phyloP scores from a whole-genome alignment of 2,329 filamentous ascomycete genomes.

The Aureobasidium musti region DNA sequence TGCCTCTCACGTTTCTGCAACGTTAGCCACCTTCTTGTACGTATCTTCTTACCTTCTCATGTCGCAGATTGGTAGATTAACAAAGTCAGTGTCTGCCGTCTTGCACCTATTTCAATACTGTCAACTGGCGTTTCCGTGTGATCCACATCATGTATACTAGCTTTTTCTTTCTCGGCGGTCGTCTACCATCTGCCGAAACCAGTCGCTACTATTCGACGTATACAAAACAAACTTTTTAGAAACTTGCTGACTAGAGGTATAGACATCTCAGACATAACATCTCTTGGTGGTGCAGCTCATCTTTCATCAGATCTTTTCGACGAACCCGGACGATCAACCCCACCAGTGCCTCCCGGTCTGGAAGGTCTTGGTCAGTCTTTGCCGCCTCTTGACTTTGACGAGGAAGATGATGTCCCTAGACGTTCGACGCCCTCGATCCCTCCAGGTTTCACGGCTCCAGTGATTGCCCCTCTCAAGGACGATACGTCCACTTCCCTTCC shows the following conservation, averaged over 20 bases:
- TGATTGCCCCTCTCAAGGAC: conserved; percentile 4
- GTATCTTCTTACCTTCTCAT: conserved; percentile 32
- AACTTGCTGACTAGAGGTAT: conserved; percentile 27
- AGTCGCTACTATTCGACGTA: conserved; percentile 14
- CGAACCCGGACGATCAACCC: conserved; percentile 37
- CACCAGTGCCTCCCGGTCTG: conserved; percentile 41
- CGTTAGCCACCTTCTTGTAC: conserved; percentile 32
- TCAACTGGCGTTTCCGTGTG: conserved; percentile 28
- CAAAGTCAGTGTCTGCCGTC: conserved; percentile 32
- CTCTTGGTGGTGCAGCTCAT: conserved; percentile 23
- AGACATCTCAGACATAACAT: conserved; percentile 27
- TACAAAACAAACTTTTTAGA: conserved; percentile 11
- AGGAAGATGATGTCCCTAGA: conserved; percentile 36
- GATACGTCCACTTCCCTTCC: conserved; percentile 34
- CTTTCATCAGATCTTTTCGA: conserved; percentile 27
- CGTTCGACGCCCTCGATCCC: conserved; percentile 50
- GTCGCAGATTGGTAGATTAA: conserved; percentile 34
- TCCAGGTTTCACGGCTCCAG: conserved; percentile 45
- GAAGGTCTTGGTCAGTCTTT: conserved; percentile 34
- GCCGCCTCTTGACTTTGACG: neutral
- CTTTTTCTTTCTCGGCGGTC: conserved; percentile 17
- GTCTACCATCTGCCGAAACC: conserved; percentile 25
- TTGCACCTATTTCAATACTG: conserved; percentile 26
- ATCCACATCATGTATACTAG: conserved; percentile 28
- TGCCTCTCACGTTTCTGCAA: conserved; percentile 29